Percentiles rank a stretch among this genome's conserved stretches.
Conservation (phyloP, 129 eudicot species). For the Artemisia tridentata region DNA sequence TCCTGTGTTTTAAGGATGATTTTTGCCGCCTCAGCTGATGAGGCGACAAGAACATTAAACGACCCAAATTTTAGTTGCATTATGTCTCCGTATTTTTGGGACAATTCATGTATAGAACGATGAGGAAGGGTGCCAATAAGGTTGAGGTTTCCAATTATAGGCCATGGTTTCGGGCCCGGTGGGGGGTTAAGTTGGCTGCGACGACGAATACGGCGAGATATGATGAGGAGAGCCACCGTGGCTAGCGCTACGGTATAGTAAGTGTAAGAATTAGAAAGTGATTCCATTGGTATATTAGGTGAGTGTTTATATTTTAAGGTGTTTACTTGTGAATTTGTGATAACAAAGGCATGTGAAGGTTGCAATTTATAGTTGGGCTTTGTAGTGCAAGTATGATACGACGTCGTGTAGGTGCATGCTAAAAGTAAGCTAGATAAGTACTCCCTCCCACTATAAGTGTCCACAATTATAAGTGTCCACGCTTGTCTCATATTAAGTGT, state of each 20-base stretch:
- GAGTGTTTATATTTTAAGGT: not conserved
- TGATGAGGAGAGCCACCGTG: slow-evolving; percentile 28
- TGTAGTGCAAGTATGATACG: not conserved
- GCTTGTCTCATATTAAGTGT: too few relatives aligned
- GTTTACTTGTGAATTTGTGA: not conserved
- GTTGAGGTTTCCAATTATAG: slow-evolving; percentile 74
- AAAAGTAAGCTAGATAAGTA: not conserved
- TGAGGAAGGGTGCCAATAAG: slow-evolving; percentile 78
- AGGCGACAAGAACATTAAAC: slow-evolving; percentile 55
- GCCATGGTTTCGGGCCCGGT: slow-evolving; percentile 89
- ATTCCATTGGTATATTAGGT: slow-evolving; percentile 28
- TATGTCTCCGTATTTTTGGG: slow-evolving; percentile 57
- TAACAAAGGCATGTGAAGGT: not conserved
- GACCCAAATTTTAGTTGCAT: slow-evolving; percentile 72
- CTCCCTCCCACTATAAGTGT: too few relatives aligned
- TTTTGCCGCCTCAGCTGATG: slow-evolving; percentile 69
- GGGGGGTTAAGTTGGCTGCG: slow-evolving; percentile 41
- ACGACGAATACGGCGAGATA: slow-evolving; percentile 34
- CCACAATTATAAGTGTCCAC: too few relatives aligned
- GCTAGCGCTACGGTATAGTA: slow-evolving; percentile 35
- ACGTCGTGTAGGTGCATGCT: not conserved
- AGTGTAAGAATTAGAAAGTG: slow-evolving; percentile 9
- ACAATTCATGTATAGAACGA: slow-evolving; percentile 59
- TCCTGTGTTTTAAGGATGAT: slow-evolving; percentile 65
- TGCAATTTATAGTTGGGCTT: slow-evolving; percentile 28